A percentile compares a stretch with the other conserved stretches of the same genome.
phyloP scores from a whole-genome alignment of 306 rosid species.

The Begonia peltatifolia region DNA sequence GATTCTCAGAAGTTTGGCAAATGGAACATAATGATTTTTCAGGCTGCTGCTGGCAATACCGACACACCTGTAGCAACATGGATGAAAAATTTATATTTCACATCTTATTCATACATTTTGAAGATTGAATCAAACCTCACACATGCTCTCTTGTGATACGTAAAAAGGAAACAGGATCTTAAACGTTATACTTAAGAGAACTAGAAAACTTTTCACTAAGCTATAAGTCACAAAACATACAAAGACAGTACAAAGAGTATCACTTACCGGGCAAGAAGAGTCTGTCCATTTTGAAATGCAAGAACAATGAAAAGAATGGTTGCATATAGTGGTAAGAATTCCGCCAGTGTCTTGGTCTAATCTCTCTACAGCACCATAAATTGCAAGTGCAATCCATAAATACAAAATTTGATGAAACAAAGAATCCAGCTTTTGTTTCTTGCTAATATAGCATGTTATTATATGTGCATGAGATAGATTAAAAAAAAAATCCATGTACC shows the following conservation, averaged over 20 bases:
- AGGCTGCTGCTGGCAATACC: conserved; percentile 95
- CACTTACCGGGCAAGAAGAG: conserved; percentile 94
- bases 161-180: not conserved
- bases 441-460: not conserved
- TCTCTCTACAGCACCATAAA: conserved; percentile 41
- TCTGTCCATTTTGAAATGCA: conserved; percentile 94
- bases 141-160: not conserved
- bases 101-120: not conserved
- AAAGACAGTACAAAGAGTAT: conserved; percentile 2
- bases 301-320: conserved; percentile 92
- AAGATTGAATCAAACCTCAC: not conserved
- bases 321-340: conserved; percentile 92
- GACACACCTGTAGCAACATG: conserved; percentile 50
- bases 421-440: no score
- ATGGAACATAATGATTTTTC: conserved; percentile 74
- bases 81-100: not conserved
- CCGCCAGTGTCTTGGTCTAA: conserved; percentile 79
- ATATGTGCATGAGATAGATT: not conserved
- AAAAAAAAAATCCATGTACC: conserved; percentile 21
- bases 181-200: no score
- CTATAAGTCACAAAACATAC: not conserved
- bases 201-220: no score
- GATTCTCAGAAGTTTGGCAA: conserved; percentile 92
- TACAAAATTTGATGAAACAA: not conserved
- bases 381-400: not conserved